Base-by-base conservation (phyloP, 768 basidiomycete genomes). In the Nidularia sp. region DNA sequence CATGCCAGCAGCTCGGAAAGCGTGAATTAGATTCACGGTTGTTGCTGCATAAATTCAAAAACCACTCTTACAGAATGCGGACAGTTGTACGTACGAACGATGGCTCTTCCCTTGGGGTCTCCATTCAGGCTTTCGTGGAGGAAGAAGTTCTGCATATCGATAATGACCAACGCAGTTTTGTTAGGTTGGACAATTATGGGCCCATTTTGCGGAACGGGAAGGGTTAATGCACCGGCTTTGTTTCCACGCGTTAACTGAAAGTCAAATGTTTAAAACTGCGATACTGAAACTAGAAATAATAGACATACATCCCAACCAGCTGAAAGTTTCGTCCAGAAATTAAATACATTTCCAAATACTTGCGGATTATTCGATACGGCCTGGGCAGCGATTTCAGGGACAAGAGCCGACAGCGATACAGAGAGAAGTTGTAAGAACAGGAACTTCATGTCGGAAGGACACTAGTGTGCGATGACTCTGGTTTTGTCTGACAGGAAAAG, bases 141-240 rank as follows among this genome's bases (percentile, higher is more conserved):
- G 53, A 66, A 69, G 49, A 64, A 65, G 49, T 66, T 69, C 33
- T 69, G 68, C 68, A 69, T 69, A 50, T 69, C 68, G 25, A 69
- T 69, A 31, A 69, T 69, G 8, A 69, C 66, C 12, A 69, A 55
- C 2, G 68, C 68, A n/a, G 62, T 57, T n/a, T 59, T 57, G 48
- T 64, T 63, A 0, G 68, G 65, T 33, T 67, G 64, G 33, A 69
- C 60, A 2, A 53, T 54, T 8, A 69, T 64, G 2, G 62, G 60
- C 13, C 68, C 61, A 47, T 57, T 55, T 5, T 50, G 32, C 6
- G 63, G 61, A 51, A 66, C 55, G 32, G 67, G 56, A 12, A 68
- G 47, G 2, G 62, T 63, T 13, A 68, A 62, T 0, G 65, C 57
- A 10, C 58, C 60, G 29, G 57, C 56, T 4, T 39, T 51, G 43